These are phyloP conservation scores for Erigeron canadensis DNA, from an alignment of 129 eudicot genomes.

Conservation along the genomic window DNA sequence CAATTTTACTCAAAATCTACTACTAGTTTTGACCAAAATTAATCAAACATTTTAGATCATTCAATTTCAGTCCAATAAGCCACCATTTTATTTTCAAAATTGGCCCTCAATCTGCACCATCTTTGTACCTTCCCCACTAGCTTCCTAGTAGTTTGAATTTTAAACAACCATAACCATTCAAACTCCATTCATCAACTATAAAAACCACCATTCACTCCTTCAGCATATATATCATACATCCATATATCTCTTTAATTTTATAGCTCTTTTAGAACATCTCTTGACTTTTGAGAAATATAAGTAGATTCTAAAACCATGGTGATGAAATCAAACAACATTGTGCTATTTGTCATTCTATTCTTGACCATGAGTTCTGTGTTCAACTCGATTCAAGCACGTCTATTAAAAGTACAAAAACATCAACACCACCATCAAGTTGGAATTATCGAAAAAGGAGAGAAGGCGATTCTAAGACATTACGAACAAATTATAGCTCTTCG, in stretches of 20 bases:
- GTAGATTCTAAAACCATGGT: slow-evolving; percentile 38
- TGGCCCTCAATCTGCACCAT: slow-evolving; percentile 33
- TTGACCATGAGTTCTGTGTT: slow-evolving; percentile 36
- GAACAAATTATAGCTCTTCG: slow-evolving; percentile 39
- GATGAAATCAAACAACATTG: slow-evolving; percentile 14
- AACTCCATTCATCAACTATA: slow-evolving; percentile 20
- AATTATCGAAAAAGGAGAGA: background rate
- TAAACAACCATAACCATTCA: slow-evolving; percentile 23
- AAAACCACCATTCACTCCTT: slow-evolving; percentile 9
- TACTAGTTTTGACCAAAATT: slow-evolving; percentile 10
- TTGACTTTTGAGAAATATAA: background rate
- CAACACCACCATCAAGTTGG: slow-evolving; percentile 17
- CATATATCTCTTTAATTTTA: slow-evolving; percentile 8
- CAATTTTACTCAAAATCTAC: background rate
- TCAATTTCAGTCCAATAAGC: slow-evolving; percentile 19
- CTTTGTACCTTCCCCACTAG: slow-evolving; percentile 35
- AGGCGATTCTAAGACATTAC: slow-evolving; percentile 6
- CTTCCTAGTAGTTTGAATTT: slow-evolving; percentile 31
- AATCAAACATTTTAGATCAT: slow-evolving; percentile 18
- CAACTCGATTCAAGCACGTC: slow-evolving; percentile 24
- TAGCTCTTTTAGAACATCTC: slow-evolving; percentile 8
- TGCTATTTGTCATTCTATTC: slow-evolving; percentile 29
- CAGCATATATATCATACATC: slow-evolving; percentile 8
- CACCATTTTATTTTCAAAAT: slow-evolving; percentile 20
- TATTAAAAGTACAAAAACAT: slow-evolving; percentile 21